Evolutionary conservation across 495 filamentous ascomycete genomes (phyloP).

Genomic region (Aspergillus homomorphus): DNA sequence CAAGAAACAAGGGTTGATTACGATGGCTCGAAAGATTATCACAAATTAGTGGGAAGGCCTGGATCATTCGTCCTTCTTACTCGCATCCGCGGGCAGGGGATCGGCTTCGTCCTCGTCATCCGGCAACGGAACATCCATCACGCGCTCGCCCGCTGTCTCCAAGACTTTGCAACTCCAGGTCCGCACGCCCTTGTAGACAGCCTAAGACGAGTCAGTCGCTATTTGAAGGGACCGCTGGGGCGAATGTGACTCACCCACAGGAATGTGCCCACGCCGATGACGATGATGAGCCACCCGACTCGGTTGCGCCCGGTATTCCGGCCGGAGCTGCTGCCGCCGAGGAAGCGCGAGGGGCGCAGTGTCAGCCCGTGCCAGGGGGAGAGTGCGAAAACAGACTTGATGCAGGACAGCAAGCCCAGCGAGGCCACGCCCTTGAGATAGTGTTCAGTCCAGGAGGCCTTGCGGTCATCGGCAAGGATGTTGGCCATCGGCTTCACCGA

Average conservation of each 20-base stretch:
- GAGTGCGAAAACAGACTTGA: conserved; percentile 73
- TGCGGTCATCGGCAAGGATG: conserved; percentile 41
- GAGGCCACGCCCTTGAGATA: conserved; percentile 84
- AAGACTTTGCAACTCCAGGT: conserved; percentile 65
- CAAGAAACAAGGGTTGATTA: background rate
- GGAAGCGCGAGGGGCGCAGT: conserved; percentile 52
- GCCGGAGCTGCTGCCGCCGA: conserved; percentile 36
- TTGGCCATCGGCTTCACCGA: conserved; percentile 23
- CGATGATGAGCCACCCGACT: conserved; percentile 68
- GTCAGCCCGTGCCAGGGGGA: conserved; percentile 77
- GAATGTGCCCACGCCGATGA: conserved; percentile 79
- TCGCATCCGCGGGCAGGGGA: background rate
- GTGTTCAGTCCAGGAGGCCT: conserved; percentile 68
- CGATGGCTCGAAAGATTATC: background rate
- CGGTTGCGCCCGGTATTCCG: conserved; percentile 69
- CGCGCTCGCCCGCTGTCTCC: conserved; percentile 70
- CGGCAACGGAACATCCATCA: conserved; percentile 79
- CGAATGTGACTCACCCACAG: conserved; percentile 61
- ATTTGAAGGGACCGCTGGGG: conserved; percentile 9
- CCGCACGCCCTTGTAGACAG: conserved; percentile 75
- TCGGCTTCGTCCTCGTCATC: conserved; percentile 59
- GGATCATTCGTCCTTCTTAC: conserved; percentile 24
- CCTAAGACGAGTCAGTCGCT: conserved; percentile 46
- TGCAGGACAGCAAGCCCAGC: conserved; percentile 78
- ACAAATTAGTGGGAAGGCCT: background rate